Evolutionary conservation across 768 basidiomycete species (phyloP).

Genomic region (Rhodosporidiobolus sp.): DNA sequence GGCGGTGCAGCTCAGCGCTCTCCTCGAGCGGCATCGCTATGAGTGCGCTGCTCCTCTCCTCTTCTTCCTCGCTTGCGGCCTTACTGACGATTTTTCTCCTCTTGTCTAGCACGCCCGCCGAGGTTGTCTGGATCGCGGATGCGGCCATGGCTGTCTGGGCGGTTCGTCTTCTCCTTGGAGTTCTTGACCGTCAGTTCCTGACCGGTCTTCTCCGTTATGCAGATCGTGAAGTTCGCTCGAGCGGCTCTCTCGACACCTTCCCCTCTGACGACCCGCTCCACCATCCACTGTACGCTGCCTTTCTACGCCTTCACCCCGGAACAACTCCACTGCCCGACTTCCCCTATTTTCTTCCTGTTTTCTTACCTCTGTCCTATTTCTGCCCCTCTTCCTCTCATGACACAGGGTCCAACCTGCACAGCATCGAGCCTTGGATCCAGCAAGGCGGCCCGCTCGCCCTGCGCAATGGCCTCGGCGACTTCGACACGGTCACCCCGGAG

Average conservation of each 20-base stretch:
- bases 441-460: background rate
- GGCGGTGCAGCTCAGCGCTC: background rate
- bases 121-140: background rate
- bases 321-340: too few species aligned
- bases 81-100: background rate
- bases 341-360: background rate
- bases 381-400: background rate
- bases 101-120: background rate
- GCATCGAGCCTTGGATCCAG: background rate
- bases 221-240: background rate
- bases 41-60: background rate
- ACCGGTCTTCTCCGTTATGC: too few species aligned
- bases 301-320: too few species aligned
- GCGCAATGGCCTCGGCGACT: background rate
- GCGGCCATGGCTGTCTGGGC: conserved; percentile 1
- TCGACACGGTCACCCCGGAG: background rate
- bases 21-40: background rate
- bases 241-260: background rate
- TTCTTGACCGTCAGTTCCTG: background rate
- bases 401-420: background rate
- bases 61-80: too few species aligned
- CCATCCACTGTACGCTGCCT: background rate
- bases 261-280: background rate
- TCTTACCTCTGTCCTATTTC: background rate
- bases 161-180: background rate